Evolutionary conservation across 371 early-diverging fungal genomes (phyloP), one percentile per base, ranked within the genome.

Genomic region (Haplosporangium sp.): DNA sequence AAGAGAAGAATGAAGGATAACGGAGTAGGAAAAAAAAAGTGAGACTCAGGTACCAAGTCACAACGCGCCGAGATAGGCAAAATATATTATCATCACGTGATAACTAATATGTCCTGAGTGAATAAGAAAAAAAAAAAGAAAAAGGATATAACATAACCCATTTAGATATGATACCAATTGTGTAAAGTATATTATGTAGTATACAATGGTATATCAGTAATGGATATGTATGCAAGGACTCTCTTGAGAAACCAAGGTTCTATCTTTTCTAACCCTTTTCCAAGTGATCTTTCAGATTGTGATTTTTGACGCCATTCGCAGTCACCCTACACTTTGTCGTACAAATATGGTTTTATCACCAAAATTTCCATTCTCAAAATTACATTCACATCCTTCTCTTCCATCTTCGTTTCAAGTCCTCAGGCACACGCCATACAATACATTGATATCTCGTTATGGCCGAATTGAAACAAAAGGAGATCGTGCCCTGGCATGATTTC

Each of bases 401-500:
- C 44, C 44, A 4, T 44, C 9, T 11, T 39, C 10, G 11, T 3
- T 48, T 37, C 59, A 19, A 20, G 35, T 20, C 37, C 20, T 1
- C 62, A 39, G 45, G n/a, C 19, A 61, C 13, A 40, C 38, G 34
- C 27, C 63, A 35, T 39, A 27, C n/a, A 44, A 6, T 48, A 2
- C 9, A 20, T 20, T 27, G 6, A 55, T 1, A 27, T 5, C 20
- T 8, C 11, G 45, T 40, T 40, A 71, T 72, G 67, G 34, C 72
- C 17, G 72, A 74, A 42, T 42, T 61, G 56, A 81, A 71, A 59
- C 65, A 68, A 40, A 74, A 74, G 60, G 82, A 81, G 40, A 71
- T 81, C 35, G 82, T 72, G 15, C 69, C 72, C 42, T 87, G 87
- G 88, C 85, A 88, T 67, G 90, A 90, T 81, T 90, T 90, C 84